Evolutionary conservation across 805 yeast genomes (phyloP).

Genomic region (Candida oleophila): DNA sequence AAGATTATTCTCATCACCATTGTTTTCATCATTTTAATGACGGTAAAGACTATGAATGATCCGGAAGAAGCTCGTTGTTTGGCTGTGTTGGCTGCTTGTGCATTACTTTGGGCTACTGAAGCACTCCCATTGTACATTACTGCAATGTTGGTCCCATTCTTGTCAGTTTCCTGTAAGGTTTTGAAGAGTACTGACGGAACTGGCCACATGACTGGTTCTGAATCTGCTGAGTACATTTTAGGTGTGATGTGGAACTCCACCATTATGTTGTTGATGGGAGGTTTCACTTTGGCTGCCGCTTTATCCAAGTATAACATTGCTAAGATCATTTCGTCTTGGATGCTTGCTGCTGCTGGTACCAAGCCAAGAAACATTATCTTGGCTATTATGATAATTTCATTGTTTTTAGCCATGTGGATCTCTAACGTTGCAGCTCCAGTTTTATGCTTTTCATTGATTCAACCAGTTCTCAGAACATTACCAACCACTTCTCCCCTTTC

Average conservation of each 20-base stretch:
- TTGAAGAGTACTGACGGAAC: slow-evolving; percentile 43
- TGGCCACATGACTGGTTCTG: slow-evolving; percentile 56
- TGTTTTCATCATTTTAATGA: slow-evolving; percentile 52
- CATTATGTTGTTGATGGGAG: slow-evolving; percentile 85
- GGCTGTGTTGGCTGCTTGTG: slow-evolving; percentile 60
- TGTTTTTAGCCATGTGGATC: slow-evolving; percentile 91
- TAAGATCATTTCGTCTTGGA: slow-evolving; percentile 76
- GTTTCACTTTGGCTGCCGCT: slow-evolving; percentile 94
- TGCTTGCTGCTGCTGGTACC: slow-evolving; percentile 81
- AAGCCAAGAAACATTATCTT: slow-evolving; percentile 75
- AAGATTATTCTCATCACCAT: slow-evolving; percentile 49
- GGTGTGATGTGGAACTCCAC: slow-evolving; percentile 95
- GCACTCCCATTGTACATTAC: slow-evolving; percentile 52
- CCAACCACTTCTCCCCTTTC: slow-evolving; percentile 78
- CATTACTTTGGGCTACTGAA: slow-evolving; percentile 53
- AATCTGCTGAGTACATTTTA: slow-evolving; percentile 76
- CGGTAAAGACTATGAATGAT: slow-evolving; percentile 60
- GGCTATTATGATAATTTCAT: slow-evolving; percentile 81
- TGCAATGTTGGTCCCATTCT: slow-evolving; percentile 47
- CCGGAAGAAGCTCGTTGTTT: slow-evolving; percentile 69
- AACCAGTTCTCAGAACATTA: slow-evolving; percentile 81
- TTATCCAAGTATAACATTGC: slow-evolving; percentile 89
- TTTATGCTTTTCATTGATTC: slow-evolving; percentile 84
- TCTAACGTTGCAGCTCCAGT: slow-evolving; percentile 98
- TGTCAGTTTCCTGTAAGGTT: slow-evolving; percentile 46